A percentile compares a stretch with the other conserved stretches of the same genome.
Conservation (phyloP, 345 rosid species). For the Theobroma cacao region DNA sequence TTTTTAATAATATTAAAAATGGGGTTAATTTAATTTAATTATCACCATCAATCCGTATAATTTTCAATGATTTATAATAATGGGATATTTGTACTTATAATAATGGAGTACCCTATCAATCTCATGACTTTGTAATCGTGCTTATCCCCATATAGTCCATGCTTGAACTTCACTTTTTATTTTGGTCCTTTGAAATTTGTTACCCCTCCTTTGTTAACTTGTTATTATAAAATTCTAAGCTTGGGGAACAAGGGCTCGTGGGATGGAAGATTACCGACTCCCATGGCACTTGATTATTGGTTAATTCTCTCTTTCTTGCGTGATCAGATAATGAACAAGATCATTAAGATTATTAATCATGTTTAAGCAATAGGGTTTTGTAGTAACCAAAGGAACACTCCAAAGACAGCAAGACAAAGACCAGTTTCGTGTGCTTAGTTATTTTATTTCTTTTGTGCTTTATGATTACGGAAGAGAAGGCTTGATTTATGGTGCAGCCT, state of each 20-base stretch:
- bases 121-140: constrained; percentile 3
- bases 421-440: constrained; percentile 31
- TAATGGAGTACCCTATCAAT: not conserved
- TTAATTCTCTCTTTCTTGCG: constrained; percentile 21
- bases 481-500: constrained; percentile 20
- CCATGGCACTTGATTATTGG: constrained; percentile 25
- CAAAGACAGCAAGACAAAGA: constrained; percentile 32
- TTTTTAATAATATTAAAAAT: not conserved
- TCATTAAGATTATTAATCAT: constrained; percentile 8
- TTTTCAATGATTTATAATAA: constrained; percentile 6
- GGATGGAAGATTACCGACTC: not conserved
- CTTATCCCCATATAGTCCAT: not conserved
- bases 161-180: constrained; percentile 4
- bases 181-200: not conserved
- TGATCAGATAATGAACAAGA: constrained; percentile 14
- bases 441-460: not conserved
- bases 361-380: constrained; percentile 14
- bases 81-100: not conserved
- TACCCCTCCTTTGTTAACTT: not conserved
- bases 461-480: constrained; percentile 13
- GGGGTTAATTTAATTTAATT: not conserved
- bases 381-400: constrained; percentile 33
- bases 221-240: not conserved
- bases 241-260: constrained; percentile 10
- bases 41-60: not conserved